Evolutionary conservation across 805 yeast species (phyloP).

Genomic region (Lachancea sp.): DNA sequence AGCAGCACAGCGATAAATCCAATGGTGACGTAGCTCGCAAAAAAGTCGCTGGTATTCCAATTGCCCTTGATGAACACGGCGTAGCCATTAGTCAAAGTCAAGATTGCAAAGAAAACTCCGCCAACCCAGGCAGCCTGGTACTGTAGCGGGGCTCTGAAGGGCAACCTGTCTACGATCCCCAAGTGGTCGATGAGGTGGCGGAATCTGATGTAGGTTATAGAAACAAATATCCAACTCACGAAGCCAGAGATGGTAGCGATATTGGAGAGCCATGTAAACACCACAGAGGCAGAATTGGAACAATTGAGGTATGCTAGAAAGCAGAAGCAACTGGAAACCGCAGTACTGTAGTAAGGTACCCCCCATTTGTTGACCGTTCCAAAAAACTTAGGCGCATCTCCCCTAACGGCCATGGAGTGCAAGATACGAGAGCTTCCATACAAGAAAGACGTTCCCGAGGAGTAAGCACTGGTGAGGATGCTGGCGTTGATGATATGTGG

Average conservation of each 20-base stretch:
- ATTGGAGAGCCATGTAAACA: constrained; percentile 58
- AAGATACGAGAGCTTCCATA: constrained; percentile 47
- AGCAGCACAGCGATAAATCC: constrained; percentile 40
- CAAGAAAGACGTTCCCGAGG: constrained; percentile 38
- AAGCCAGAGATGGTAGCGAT: constrained; percentile 57
- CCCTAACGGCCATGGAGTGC: constrained; percentile 37
- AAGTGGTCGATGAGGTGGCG: constrained; percentile 53
- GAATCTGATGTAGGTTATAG: constrained; percentile 48
- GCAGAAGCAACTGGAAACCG: constrained; percentile 22
- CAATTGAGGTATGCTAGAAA: constrained; percentile 46
- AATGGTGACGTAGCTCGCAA: constrained; percentile 67
- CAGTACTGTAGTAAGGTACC: constrained; percentile 40
- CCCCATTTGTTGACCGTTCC: constrained; percentile 42
- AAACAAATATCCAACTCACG: constrained; percentile 48
- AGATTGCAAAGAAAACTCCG: constrained; percentile 32
- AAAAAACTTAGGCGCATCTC: constrained; percentile 44
- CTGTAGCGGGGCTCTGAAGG: constrained; percentile 39
- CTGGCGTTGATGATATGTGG: constrained; percentile 45
- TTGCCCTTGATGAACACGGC: constrained; percentile 48
- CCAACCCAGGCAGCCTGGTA: constrained; percentile 46
- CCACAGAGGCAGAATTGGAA: constrained; percentile 42
- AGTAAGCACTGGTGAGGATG: constrained; percentile 41
- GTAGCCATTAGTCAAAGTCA: constrained; percentile 67
- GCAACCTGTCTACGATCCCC: constrained; percentile 44
- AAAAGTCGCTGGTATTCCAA: constrained; percentile 50